Percentiles rank a stretch among this genome's conserved stretches.
These are phyloP conservation scores for Meripilus lineatus DNA, from an alignment of 1,284 basidiomycete genomes.

Conservation along the genomic window DNA sequence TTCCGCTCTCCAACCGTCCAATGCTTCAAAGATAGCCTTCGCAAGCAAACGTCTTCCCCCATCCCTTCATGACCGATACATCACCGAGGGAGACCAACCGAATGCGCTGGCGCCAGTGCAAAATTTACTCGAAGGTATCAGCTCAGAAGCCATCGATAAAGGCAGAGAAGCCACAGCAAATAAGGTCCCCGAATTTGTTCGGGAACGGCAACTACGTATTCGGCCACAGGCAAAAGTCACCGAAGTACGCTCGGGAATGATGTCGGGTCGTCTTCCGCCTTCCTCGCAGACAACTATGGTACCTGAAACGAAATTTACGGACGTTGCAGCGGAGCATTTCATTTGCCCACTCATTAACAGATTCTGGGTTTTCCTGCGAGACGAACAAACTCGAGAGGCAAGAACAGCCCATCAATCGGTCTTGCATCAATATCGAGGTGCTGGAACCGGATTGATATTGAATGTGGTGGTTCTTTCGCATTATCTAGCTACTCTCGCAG, in stretches of 20 bases:
- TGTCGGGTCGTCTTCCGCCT: slow-evolving; percentile 2
- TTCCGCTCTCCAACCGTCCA: slow-evolving; percentile 26
- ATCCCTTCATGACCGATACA: slow-evolving; percentile 64
- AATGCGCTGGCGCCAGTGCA: slow-evolving; percentile 36
- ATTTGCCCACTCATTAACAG: slow-evolving; percentile 84
- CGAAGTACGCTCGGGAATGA: slow-evolving; percentile 39
- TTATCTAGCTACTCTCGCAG: slow-evolving; percentile 69
- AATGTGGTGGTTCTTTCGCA: slow-evolving; percentile 72
- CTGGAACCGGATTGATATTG: slow-evolving; percentile 78
- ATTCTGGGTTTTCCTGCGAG: slow-evolving; percentile 87
- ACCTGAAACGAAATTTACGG: slow-evolving; percentile 48
- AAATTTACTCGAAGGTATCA: slow-evolving; percentile 55
- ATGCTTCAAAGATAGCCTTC: slow-evolving; percentile 46
- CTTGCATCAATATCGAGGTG: slow-evolving; percentile 56
- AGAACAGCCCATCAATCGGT: slow-evolving; percentile 48
- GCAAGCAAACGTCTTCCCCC: slow-evolving; percentile 78
- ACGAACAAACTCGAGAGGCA: slow-evolving; percentile 71
- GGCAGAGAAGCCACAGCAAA: slow-evolving; percentile 45
- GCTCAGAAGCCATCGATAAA: slow-evolving; percentile 50
- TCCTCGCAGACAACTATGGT: background rate
- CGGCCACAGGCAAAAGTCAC: slow-evolving; percentile 41
- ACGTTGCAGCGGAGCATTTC: slow-evolving; percentile 81
- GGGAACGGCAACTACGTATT: slow-evolving; percentile 75
- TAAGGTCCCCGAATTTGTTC: slow-evolving; percentile 54
- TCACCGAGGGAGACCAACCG: slow-evolving; percentile 34